Base-by-base conservation (phyloP, 305 asterid genomes). In the Fraxinus latifolia region DNA sequence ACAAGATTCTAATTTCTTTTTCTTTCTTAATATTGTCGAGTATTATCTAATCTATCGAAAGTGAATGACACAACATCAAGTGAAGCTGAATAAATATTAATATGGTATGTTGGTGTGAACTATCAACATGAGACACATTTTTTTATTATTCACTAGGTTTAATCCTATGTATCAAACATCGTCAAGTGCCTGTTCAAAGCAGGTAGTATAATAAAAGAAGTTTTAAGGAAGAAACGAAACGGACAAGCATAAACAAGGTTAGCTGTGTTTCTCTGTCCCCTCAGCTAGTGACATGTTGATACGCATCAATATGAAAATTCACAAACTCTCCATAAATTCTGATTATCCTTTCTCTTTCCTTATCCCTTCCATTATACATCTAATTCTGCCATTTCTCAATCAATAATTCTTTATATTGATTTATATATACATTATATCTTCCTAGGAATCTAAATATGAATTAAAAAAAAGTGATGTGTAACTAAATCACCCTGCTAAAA, bases 211-310 rank as follows among this genome's bases (percentile, higher is more conserved):
- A 7, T 23, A 62, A 50, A 47, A 80, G 4, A 72, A 23, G 21
- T 29, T 42, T 4, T 14, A 44, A 31, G 33, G 79, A 36, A 70
- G 21, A 37, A 62, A 58, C 79, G 39, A 81, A 81, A 55, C 37
- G 47, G 71, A 17, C 80, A 65, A 76, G 65, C 80, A 29, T 53
- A 5, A 60, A 75, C 47, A 62, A 78, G 77, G 62, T 34, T n/a
- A 82, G 77, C 44, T 74, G 79, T 74, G 81, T 79, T 79, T 77
- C 9, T 60, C 0, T 81, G 87, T 79, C 81, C 72, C 85, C 85
- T 27, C 3, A 39, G 65, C 77, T 55, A 29, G 75, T 76, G 81
- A 82, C 82, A 85, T 67, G 65, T 29, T 25, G 50, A 65, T 77
- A 74, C 62, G 73, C 58, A 21, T 50, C 7, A 77, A 25, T 81